A percentile compares a stretch with the other conserved stretches of the same genome.
Conservation (phyloP, 2,329 filamentous ascomycete species). For the Thielaviopsis ethacetica region DNA sequence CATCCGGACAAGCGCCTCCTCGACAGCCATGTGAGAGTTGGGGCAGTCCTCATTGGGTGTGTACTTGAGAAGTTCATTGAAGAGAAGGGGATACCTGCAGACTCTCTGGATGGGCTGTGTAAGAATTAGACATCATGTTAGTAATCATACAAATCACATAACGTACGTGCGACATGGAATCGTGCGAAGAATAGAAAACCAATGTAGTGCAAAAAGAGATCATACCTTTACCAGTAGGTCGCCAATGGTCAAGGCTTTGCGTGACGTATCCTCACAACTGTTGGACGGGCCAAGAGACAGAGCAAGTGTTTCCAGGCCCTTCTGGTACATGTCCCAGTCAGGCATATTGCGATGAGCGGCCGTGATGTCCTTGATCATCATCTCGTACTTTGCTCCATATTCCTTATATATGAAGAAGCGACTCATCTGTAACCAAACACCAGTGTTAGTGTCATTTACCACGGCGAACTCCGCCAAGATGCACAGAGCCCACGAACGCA, state of each 20-base stretch:
- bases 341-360: conserved; percentile 50
- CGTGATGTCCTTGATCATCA: conserved; percentile 64
- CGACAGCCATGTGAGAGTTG: conserved; percentile 63
- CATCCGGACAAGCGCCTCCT: conserved; percentile 53
- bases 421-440: conserved; percentile 40
- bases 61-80: conserved; percentile 65
- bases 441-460: neutral
- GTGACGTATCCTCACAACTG: conserved; percentile 42
- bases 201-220: neutral
- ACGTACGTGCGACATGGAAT: neutral
- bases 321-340: conserved; percentile 66
- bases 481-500: neutral
- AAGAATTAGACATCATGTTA: conserved; percentile 4
- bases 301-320: conserved; percentile 69
- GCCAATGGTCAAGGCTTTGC: conserved; percentile 63
- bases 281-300: conserved; percentile 58
- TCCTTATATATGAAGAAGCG: conserved; percentile 81
- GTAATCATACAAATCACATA: neutral
- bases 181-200: neutral
- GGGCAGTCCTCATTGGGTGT: conserved; percentile 79
- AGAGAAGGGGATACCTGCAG: conserved; percentile 78
- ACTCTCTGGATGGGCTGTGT: conserved; percentile 74
- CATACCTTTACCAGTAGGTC: conserved; percentile 80
- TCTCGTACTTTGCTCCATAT: conserved; percentile 78
- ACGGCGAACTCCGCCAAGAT: neutral